Evolutionary conservation across 2,329 filamentous ascomycete genomes (phyloP).

Genomic region (Pezicula radicicola): DNA sequence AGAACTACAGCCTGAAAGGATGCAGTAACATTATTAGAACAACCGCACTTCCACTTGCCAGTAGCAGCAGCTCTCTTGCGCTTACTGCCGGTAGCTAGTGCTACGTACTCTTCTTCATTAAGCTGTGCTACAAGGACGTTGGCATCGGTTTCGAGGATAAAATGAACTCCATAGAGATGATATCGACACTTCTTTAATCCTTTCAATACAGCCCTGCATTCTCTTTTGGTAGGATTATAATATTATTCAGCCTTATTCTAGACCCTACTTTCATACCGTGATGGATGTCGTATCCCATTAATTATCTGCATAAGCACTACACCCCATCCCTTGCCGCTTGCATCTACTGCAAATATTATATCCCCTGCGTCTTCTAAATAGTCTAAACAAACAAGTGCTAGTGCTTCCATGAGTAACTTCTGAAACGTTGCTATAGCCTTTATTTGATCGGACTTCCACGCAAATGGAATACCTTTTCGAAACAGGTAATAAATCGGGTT

Average conservation of each 20-base stretch:
- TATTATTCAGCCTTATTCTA: background rate
- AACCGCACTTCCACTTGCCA: too few relatives aligned
- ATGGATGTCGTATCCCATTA: background rate
- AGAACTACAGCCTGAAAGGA: too few relatives aligned
- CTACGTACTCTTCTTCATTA: too few relatives aligned
- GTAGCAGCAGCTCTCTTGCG: too few relatives aligned
- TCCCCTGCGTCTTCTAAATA: background rate
- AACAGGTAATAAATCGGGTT: too few relatives aligned
- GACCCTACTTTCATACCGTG: background rate
- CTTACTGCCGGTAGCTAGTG: too few relatives aligned
- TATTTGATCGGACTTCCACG: background rate
- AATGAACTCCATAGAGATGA: background rate
- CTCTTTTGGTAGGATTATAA: slow-evolving; percentile 2
- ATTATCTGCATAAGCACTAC: background rate
- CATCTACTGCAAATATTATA: too few relatives aligned
- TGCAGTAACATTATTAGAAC: too few relatives aligned
- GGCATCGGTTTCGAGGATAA: slow-evolving; percentile 1
- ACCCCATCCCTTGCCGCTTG: too few relatives aligned
- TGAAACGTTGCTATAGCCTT: background rate
- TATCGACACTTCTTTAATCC: background rate
- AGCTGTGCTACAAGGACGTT: background rate
- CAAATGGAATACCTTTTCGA: too few relatives aligned
- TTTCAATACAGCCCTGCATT: slow-evolving; percentile 2
- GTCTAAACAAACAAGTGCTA: background rate
- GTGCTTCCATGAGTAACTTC: background rate